These are phyloP conservation scores for Musa troglodytarum DNA, from an alignment of 176 grass and related monocot genomes.

Conservation along the genomic window DNA sequence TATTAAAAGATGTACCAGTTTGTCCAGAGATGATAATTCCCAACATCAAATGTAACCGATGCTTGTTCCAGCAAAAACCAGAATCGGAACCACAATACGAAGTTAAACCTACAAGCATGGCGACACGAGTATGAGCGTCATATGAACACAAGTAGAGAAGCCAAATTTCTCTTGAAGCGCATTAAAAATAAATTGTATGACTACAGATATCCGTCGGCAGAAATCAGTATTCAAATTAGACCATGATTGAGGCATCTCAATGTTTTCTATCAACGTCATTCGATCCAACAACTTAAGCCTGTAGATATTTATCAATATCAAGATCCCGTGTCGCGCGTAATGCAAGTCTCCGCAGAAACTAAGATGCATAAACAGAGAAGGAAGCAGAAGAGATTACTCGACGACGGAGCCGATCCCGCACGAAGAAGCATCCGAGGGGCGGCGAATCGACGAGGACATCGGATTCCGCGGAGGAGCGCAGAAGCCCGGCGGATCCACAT, in stretches of 20 bases:
- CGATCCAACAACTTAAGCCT: no score
- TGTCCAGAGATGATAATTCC: conserved; percentile 40
- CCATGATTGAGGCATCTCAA: neutral
- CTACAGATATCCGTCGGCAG: neutral
- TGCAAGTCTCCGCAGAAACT: neutral
- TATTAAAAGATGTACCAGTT: conserved; percentile 31
- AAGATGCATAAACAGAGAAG: neutral
- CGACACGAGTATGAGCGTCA: neutral
- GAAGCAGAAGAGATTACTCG: neutral
- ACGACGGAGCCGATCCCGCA: neutral
- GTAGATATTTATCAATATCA: no score
- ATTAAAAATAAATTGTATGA: neutral
- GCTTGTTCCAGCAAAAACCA: conserved; percentile 13
- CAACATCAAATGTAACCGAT: conserved; percentile 19
- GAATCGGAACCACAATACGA: conserved; percentile 12
- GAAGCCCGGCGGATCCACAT: conserved; percentile 14
- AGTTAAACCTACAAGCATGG: conserved; percentile 20
- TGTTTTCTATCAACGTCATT: neutral
- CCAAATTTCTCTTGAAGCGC: neutral
- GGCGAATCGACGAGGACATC: conserved; percentile 7
- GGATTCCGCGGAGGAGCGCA: conserved; percentile 19
- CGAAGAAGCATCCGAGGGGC: neutral
- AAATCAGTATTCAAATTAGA: neutral
- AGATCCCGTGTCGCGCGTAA: no score
- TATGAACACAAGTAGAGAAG: neutral